These are phyloP conservation scores for Penicillium bovifimosum DNA, from an alignment of 495 filamentous ascomycete genomes.

Conservation along the genomic window DNA sequence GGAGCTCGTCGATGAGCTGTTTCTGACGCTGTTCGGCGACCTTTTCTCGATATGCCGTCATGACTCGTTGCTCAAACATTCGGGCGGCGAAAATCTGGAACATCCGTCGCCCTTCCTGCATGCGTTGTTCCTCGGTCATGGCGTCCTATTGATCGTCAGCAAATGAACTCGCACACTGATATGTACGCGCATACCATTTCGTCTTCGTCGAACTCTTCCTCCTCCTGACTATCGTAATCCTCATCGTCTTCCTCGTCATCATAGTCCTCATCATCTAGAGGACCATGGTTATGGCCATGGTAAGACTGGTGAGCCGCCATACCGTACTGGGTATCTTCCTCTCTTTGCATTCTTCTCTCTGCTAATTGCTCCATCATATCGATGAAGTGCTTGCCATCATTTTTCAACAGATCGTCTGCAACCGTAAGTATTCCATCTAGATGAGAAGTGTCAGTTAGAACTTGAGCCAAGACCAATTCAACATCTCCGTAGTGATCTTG, in stretches of 20 bases:
- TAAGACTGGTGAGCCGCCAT: conserved; percentile 55
- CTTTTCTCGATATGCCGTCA: conserved; percentile 96
- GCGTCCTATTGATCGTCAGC: conserved; percentile 57
- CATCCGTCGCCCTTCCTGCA: conserved; percentile 98
- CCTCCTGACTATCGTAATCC: conserved; percentile 81
- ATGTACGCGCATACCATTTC: conserved; percentile 57
- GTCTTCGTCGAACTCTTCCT: conserved; percentile 80
- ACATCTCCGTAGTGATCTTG: background rate
- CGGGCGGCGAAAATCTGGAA: conserved; percentile 99
- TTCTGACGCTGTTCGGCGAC: conserved; percentile 87
- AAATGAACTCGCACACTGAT: conserved; percentile 7
- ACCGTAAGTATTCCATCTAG: conserved; percentile 97
- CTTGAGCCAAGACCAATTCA: background rate
- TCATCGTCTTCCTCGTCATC: conserved; percentile 75
- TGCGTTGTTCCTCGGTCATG: conserved; percentile 96
- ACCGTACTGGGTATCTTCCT: conserved; percentile 78
- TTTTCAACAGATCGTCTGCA: conserved; percentile 95
- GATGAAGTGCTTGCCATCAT: conserved; percentile 99
- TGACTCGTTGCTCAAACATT: conserved; percentile 98
- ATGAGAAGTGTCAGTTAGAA: conserved; percentile 22
- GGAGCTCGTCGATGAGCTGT: conserved; percentile 85
- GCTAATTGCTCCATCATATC: conserved; percentile 99
- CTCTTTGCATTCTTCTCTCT: conserved; percentile 92
- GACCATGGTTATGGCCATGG: conserved; percentile 59
- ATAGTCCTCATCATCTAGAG: conserved; percentile 68